Percentiles rank a stretch among this genome's conserved stretches.
phyloP scores from a whole-genome alignment of 257 asterid species.

The Solanum clarkiae region DNA sequence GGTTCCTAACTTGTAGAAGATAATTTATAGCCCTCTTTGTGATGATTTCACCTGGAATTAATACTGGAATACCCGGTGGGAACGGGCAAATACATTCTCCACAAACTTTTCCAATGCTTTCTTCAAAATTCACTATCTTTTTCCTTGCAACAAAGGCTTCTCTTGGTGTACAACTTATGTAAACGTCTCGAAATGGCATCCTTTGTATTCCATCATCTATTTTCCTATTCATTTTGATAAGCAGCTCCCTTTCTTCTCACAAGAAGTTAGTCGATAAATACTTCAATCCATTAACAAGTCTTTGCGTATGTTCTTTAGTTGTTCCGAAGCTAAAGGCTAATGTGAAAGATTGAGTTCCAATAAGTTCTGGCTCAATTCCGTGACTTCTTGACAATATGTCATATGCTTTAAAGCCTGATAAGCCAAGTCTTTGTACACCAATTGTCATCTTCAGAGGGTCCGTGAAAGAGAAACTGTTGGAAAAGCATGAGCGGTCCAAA shows the following conservation, averaged over 20 bases:
- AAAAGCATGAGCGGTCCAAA: slow-evolving; percentile 19
- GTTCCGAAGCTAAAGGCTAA: slow-evolving; percentile 62
- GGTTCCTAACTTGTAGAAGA: slow-evolving; percentile 26
- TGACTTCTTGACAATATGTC: slow-evolving; percentile 35
- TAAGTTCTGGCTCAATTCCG: slow-evolving; percentile 54
- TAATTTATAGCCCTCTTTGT: slow-evolving; percentile 39
- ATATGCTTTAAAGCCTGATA: slow-evolving; percentile 59
- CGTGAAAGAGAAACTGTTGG: slow-evolving; percentile 17
- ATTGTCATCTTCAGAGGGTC: slow-evolving; percentile 64
- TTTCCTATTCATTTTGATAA: background rate
- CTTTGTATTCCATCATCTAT: background rate
- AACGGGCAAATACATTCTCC: slow-evolving; percentile 52
- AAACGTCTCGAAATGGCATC: slow-evolving; percentile 13
- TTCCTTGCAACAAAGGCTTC: slow-evolving; percentile 66
- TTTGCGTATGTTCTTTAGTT: slow-evolving; percentile 41
- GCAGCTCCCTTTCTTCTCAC: background rate
- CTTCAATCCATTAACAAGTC: slow-evolving; percentile 47
- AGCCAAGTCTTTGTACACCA: slow-evolving; percentile 34
- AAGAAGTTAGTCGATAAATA: slow-evolving; percentile 23
- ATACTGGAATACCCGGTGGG: slow-evolving; percentile 50
- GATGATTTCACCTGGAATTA: slow-evolving; percentile 51
- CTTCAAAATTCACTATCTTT: slow-evolving; percentile 26
- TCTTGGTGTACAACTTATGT: slow-evolving; percentile 50
- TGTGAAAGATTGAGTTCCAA: slow-evolving; percentile 56
- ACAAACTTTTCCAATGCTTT: slow-evolving; percentile 46